Evolutionary conservation across 306 rosid genomes (phyloP).

Genomic region (Parietaria judaica): DNA sequence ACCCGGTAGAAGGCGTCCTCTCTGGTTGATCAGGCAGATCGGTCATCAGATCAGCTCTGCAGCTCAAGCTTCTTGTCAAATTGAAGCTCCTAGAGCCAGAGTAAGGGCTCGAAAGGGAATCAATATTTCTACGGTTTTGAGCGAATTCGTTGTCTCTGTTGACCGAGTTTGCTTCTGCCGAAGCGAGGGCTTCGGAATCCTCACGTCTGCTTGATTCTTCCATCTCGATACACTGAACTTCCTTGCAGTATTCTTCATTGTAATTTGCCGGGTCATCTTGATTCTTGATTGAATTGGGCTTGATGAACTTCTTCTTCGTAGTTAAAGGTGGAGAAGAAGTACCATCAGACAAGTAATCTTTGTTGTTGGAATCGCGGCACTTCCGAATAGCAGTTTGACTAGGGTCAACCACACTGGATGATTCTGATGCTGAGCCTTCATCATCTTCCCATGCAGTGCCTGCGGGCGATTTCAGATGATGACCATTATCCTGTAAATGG

Average conservation of each 20-base stretch:
- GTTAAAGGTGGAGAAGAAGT: slow-evolving; percentile 18
- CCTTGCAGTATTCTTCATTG: slow-evolving; percentile 72
- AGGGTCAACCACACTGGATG: slow-evolving; percentile 48
- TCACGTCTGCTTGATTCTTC: slow-evolving; percentile 47
- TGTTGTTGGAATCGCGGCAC: slow-evolving; percentile 52
- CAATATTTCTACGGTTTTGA: slow-evolving; percentile 32
- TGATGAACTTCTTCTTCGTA: slow-evolving; percentile 21
- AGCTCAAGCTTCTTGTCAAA: slow-evolving; percentile 85
- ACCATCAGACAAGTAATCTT: slow-evolving; percentile 36
- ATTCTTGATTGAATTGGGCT: slow-evolving; percentile 24
- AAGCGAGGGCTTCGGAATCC: slow-evolving; percentile 27
- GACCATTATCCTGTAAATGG: slow-evolving; percentile 24
- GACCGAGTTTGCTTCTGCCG: slow-evolving; percentile 32
- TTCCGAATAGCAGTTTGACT: slow-evolving; percentile 31
- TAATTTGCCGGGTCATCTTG: slow-evolving; percentile 24
- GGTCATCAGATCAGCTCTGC: slow-evolving; percentile 40
- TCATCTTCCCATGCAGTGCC: slow-evolving; percentile 62
- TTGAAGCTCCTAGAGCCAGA: slow-evolving; percentile 34
- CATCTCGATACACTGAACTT: slow-evolving; percentile 74
- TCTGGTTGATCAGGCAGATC: slow-evolving; percentile 46
- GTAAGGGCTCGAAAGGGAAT: slow-evolving; percentile 28
- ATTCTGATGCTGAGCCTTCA: slow-evolving; percentile 68
- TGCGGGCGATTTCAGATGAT: slow-evolving; percentile 36
- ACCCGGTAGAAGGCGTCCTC: slow-evolving; percentile 63
- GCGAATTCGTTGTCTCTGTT: slow-evolving; percentile 38